Evolutionary conservation across 1,284 basidiomycete genomes (phyloP).

Genomic region (Neotropicomus parvogracilis): DNA sequence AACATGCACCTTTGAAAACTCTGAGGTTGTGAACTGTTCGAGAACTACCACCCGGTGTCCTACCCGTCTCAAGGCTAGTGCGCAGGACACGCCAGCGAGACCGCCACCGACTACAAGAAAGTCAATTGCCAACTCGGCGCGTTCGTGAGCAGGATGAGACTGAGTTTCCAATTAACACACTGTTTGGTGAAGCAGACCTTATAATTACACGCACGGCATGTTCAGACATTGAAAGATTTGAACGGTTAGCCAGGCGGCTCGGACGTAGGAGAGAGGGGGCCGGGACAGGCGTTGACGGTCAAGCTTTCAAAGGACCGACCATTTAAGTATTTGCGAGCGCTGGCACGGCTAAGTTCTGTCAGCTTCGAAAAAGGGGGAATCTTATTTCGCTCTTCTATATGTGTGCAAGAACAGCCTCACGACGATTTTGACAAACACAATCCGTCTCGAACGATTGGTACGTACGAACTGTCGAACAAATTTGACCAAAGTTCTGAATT

Average conservation of each 20-base stretch:
- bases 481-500: too few relatives aligned
- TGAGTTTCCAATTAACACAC: slow-evolving; percentile 9
- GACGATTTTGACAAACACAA: slow-evolving; percentile 4
- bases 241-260: not conserved
- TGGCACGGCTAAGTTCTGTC: slow-evolving; percentile 14
- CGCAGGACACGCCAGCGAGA: slow-evolving; percentile 51
- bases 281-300: too few relatives aligned
- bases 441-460: too few relatives aligned
- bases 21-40: slow-evolving; percentile 41
- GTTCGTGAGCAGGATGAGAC: slow-evolving; percentile 14
- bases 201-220: slow-evolving; percentile 16
- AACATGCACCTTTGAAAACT: slow-evolving; percentile 32
- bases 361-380: slow-evolving; percentile 13
- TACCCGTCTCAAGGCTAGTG: slow-evolving; percentile 49
- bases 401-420: not conserved
- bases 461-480: too few relatives aligned
- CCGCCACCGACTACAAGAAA: slow-evolving; percentile 53
- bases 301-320: not conserved
- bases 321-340: slow-evolving; percentile 21
- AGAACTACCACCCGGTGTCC: slow-evolving; percentile 55
- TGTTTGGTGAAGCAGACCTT: not conserved
- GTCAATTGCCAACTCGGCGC: slow-evolving; percentile 34
- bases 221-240: slow-evolving; percentile 14
- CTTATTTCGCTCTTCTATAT: slow-evolving; percentile 6
- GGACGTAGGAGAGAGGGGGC: not conserved